Evolutionary conservation across 176 grass and related monocot species (phyloP), one percentile per base, ranked within the genome.

Genomic region (Lolium multiflorum): DNA sequence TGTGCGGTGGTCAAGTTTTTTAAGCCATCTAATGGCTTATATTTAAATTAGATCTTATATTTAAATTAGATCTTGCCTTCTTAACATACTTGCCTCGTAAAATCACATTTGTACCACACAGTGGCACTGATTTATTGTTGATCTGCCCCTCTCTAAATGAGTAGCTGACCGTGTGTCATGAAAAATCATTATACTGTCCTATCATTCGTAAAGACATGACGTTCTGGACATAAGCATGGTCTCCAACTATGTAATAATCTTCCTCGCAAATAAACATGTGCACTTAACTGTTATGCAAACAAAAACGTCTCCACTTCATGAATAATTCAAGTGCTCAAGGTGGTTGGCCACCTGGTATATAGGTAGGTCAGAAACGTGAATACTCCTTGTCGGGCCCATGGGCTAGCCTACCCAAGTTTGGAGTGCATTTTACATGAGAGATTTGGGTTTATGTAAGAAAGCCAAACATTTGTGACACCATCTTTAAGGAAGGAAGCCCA

Each of bases 331-430:
- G 49, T 68, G 20, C 11, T 65, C 83, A 52, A 65, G 43, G 41
- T 37, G 48, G 24, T 56, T 28, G 44, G 28, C 61, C 49, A 58
- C 65, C 9, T 9, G 26, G 70, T 48, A 81, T 67, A 48, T 48
- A 81, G 48, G 59, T 59, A 81, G 84, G 25, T 81, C 59, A 59
- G 61, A 26, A 84, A 68, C 55, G 51, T 54, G 41, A 85, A 67
- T 43, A 16, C 46, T 18, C 48, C 48, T 15, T 31, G 14, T 31
- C 28, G 48, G 49, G 31, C 31, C 31, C 31, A 35, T 35, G 31
- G 48, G 49, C 15, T 46, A 74, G 74, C 37, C 84, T 81, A 67
- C 6, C 3, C 39, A 74, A 80, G 47, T 65, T 75, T 24, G 41
- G 31, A 74, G 43, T 20, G 4, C 71, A 14, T 26, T 71, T 72